phyloP scores from a whole-genome alignment of 257 asterid genomes.

The Dorcoceras hygrometricum region DNA sequence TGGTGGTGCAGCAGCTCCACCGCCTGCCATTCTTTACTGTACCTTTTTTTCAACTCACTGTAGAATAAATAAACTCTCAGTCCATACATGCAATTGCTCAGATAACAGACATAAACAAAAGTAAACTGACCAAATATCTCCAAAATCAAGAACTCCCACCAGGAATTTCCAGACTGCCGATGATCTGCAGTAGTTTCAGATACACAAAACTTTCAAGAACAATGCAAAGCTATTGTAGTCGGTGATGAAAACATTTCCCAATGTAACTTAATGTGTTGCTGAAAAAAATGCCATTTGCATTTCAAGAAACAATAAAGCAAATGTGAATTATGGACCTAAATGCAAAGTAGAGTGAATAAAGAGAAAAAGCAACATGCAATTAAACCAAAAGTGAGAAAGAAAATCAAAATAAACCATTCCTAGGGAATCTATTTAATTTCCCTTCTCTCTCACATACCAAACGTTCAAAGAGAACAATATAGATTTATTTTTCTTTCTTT shows the following conservation, averaged over 20 bases:
- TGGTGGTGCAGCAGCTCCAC: conserved; percentile 66
- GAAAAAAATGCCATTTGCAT: conserved; percentile 31
- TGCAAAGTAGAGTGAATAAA: conserved; percentile 24
- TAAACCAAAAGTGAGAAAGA: conserved; percentile 30
- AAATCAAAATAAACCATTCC: conserved; percentile 42
- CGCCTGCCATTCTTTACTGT: conserved; percentile 56
- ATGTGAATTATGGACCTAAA: conserved; percentile 42
- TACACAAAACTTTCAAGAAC: neutral
- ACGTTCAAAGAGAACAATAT: conserved; percentile 19
- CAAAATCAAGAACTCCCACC: neutral
- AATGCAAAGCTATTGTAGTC: conserved; percentile 27
- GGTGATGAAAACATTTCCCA: conserved; percentile 15
- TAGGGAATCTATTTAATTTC: conserved; percentile 35
- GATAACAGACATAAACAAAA: neutral
- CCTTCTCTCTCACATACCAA: conserved; percentile 29
- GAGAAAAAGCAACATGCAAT: conserved; percentile 22
- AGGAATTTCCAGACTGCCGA: neutral
- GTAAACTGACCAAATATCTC: neutral
- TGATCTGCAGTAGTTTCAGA: neutral
- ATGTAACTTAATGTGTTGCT: conserved; percentile 23
- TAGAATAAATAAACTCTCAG: neutral
- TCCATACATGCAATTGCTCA: neutral
- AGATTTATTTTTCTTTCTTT: conserved; percentile 2
- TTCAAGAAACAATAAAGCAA: conserved; percentile 28
- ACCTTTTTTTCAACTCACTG: conserved; percentile 10